Percentiles rank a stretch among this genome's conserved stretches.
phyloP scores from a whole-genome alignment of 179 eudicot species.

The Nepenthes alata region DNA sequence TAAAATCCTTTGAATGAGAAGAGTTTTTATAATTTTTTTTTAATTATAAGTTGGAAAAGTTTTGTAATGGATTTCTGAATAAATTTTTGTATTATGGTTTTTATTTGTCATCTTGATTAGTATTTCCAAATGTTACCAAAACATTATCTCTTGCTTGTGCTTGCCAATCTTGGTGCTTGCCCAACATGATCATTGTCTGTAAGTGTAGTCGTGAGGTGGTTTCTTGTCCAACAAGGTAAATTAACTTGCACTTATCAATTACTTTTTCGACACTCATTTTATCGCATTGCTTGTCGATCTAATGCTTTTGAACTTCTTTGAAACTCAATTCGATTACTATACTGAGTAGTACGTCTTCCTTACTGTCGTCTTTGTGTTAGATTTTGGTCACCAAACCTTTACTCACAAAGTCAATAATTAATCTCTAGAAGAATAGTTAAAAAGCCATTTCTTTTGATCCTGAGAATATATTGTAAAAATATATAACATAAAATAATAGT shows the following conservation, averaged over 20 bases:
- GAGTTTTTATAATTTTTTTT: too few species aligned
- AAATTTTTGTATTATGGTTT: too few species aligned
- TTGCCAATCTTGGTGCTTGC: conserved; percentile 43
- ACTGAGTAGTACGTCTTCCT: conserved; percentile 26
- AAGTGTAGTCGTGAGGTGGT: conserved; percentile 32
- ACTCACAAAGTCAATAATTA: too few species aligned
- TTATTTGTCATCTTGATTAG: too few species aligned
- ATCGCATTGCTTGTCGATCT: conserved; percentile 5
- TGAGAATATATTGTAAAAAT: too few species aligned
- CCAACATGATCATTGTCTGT: conserved; percentile 33
- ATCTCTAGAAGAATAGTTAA: too few species aligned
- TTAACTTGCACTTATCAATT: conserved; percentile 45
- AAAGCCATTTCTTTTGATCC: too few species aligned
- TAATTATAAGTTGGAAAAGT: too few species aligned
- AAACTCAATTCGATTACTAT: conserved; percentile 26
- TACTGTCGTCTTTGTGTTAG: conserved; percentile 5
- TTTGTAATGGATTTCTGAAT: too few species aligned
- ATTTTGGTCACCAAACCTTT: conserved; percentile 15
- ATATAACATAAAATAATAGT: too few species aligned
- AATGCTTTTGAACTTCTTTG: conserved; percentile 1
- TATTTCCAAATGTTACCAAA: conserved; percentile 15
- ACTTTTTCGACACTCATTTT: conserved; percentile 24
- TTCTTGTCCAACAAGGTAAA: conserved; percentile 44
- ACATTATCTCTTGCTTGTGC: conserved; percentile 33
- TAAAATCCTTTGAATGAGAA: too few species aligned